Evolutionary conservation across 2,329 filamentous ascomycete species (phyloP), one percentile per base, ranked within the genome.

Genomic region (Coniochaeta hoffmannii): DNA sequence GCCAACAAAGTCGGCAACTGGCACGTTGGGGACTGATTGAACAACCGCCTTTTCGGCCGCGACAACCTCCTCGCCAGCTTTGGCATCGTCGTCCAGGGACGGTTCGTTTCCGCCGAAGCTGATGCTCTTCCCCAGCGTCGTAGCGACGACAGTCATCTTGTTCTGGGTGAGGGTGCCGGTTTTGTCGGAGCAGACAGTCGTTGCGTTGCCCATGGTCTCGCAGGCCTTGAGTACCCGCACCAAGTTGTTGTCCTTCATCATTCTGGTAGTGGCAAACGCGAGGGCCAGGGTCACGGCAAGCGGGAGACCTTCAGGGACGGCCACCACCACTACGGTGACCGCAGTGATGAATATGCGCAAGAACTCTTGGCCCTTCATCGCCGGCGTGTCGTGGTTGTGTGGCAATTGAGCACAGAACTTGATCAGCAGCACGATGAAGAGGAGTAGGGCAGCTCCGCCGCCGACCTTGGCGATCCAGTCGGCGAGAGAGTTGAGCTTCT

Each of bases 401-500:
- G 79, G 78, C 7, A 91, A 75, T 17, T 78, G 70, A 30, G 80
- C 87, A 22, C 88, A 69, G 66, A 91, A 93, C 63, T 89, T 87
- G 75, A 92, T 90, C 63, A 92, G 83, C 8, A 91, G 74, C 7
- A 91, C 87, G 52, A 90, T 73, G 65, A 93, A 93, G n/a, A 93
- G 76, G 10, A 92, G 70, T 15, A 89, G 71, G 54, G 88, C 89
- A 50, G 89, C 85, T 58, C 81, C 82, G 61, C 86, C 83, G 15
- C 79, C 78, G 52, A 80, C 67, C 61, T 77, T 76, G 8, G 77
- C 76, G 46, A 81, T 80, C 34, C 70, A 69, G 53, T 79, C 72
- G 24, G 79, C 78, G 22, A 82, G 70, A 36, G 66, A 63, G 54
- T 77, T 75, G 3, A 82, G 71, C 63, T 81, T 82, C 61, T 74